Conservation (phyloP, 2,329 filamentous ascomycete species). For the Lecanicillium sp. region DNA sequence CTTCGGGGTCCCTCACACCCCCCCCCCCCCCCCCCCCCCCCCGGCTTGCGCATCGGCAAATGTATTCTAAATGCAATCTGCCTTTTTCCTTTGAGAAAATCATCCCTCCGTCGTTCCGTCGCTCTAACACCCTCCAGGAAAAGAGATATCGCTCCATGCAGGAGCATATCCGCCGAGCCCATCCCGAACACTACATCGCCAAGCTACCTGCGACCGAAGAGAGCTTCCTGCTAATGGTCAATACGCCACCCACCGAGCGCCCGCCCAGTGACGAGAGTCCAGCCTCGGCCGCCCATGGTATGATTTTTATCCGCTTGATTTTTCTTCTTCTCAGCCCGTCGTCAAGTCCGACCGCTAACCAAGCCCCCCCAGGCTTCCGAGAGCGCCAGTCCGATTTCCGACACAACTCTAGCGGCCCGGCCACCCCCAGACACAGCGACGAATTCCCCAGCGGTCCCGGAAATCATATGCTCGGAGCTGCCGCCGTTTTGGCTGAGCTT, state of each 20-base stretch:
- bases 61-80: too few relatives aligned
- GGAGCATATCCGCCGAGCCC: constrained; percentile 95
- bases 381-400: constrained; percentile 60
- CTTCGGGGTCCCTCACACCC: too few relatives aligned
- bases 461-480: constrained; percentile 54
- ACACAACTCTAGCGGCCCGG: constrained; percentile 60
- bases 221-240: constrained; percentile 96
- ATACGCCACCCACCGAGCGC: constrained; percentile 72
- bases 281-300: constrained; percentile 28
- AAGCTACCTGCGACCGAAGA: constrained; percentile 97
- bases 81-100: too few relatives aligned
- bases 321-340: constrained; percentile 20
- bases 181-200: constrained; percentile 94
- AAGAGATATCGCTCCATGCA: constrained; percentile 98
- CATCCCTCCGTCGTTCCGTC: constrained; percentile 16
- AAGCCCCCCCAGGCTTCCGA: constrained; percentile 38
- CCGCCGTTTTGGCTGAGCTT: constrained; percentile 80
- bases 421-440: constrained; percentile 62
- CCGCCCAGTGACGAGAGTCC: constrained; percentile 33
- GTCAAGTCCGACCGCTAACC: background rate
- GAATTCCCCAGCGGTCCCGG: constrained; percentile 50
- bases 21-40: too few relatives aligned
- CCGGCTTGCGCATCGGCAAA: too few relatives aligned
- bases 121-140: constrained; percentile 45
- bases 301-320: constrained; percentile 17